These are phyloP conservation scores for Rhododendron molle DNA, from an alignment of 148 eudicot species.

Conservation along the genomic window DNA sequence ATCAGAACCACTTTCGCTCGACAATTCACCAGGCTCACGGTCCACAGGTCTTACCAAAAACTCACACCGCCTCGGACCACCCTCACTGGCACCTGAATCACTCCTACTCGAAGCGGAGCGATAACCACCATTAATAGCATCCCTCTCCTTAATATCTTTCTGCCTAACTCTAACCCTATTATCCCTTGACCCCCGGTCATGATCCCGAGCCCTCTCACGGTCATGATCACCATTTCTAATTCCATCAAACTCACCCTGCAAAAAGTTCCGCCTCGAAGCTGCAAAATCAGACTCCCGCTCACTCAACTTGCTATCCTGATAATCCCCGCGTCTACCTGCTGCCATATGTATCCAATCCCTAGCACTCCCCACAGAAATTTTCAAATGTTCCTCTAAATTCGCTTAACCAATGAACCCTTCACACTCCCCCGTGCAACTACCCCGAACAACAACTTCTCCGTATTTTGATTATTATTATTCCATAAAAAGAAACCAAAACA, in stretches of 20 bases:
- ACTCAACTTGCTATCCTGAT: slow-evolving; percentile 43
- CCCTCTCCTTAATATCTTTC: slow-evolving; percentile 68
- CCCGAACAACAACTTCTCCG: background rate
- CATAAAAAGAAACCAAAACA: background rate
- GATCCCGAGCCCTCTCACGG: slow-evolving; percentile 20
- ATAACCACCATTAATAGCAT: slow-evolving; percentile 44
- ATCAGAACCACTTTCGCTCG: slow-evolving; percentile 91
- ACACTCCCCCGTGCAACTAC: background rate
- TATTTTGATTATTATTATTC: background rate
- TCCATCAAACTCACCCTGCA: slow-evolving; percentile 36
- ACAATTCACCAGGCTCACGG: slow-evolving; percentile 91
- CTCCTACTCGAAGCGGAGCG: slow-evolving; percentile 61
- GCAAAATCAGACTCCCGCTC: slow-evolving; percentile 48
- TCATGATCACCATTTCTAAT: slow-evolving; percentile 35
- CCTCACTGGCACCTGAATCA: slow-evolving; percentile 56
- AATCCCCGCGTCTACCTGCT: slow-evolving; percentile 58
- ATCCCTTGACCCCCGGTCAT: slow-evolving; percentile 18
- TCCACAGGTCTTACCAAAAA: slow-evolving; percentile 31
- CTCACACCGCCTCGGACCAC: slow-evolving; percentile 39
- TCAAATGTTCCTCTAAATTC: background rate
- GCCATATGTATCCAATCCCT: slow-evolving; percentile 94
- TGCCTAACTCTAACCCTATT: slow-evolving; percentile 51
- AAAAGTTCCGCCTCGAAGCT: slow-evolving; percentile 33
- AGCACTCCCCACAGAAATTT: slow-evolving; percentile 54
- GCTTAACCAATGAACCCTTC: background rate